phyloP scores from a whole-genome alignment of 2,329 filamentous ascomycete genomes.

The Shiraia sp. region DNA sequence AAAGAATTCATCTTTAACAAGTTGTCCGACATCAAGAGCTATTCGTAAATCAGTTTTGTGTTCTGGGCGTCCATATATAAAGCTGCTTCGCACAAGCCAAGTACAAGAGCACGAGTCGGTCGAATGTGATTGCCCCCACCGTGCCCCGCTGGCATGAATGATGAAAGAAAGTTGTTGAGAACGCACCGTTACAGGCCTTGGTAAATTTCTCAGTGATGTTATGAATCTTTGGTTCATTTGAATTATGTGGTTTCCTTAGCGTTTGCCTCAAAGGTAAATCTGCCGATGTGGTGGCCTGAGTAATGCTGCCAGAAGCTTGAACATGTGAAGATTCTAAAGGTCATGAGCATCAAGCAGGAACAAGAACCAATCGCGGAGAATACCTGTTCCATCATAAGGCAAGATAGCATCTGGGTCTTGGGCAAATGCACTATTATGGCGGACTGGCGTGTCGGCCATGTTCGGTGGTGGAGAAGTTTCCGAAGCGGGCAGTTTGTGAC shows the following conservation, averaged over 20 bases:
- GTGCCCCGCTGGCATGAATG: constrained; percentile 3
- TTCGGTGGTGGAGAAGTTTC: constrained; percentile 37
- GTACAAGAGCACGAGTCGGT: constrained; percentile 6
- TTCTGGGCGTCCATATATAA: background rate
- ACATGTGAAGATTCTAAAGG: constrained; percentile 21
- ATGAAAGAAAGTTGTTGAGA: background rate
- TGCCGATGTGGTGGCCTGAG: constrained; percentile 17
- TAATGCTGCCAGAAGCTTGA: constrained; percentile 16
- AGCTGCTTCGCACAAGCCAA: background rate
- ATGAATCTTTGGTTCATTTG: constrained; percentile 45
- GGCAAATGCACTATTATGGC: constrained; percentile 27
- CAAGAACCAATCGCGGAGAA: background rate
- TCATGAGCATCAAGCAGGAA: constrained; percentile 13
- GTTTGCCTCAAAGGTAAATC: constrained; percentile 38
- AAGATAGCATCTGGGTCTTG: constrained; percentile 8
- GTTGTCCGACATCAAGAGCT: constrained; percentile 78
- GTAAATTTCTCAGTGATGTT: constrained; percentile 63
- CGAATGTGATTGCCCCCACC: constrained; percentile 14
- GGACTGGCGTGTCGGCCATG: constrained; percentile 37
- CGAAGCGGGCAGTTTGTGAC: constrained; percentile 34
- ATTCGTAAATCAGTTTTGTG: constrained; percentile 16
- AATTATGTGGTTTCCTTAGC: constrained; percentile 19
- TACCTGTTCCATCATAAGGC: constrained; percentile 22
- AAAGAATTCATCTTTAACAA: constrained; percentile 93
- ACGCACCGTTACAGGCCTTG: constrained; percentile 55